Evolutionary conservation across 768 basidiomycete genomes (phyloP).

Genomic region (Gyrodon lividus): DNA sequence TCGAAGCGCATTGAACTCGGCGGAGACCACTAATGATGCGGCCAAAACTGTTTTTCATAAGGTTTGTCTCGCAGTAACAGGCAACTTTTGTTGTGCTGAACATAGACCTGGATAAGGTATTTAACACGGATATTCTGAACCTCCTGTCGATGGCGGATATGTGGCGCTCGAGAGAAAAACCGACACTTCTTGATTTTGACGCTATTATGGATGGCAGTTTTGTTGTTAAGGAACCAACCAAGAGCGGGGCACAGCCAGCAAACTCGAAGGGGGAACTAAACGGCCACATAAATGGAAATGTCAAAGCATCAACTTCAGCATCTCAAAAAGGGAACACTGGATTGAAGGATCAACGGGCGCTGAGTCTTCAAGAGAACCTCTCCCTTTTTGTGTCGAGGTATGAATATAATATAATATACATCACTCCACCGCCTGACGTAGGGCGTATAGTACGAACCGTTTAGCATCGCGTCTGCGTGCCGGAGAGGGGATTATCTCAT

Average conservation of each 20-base stretch:
- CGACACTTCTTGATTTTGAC: conserved; percentile 82
- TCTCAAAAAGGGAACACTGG: conserved; percentile 25
- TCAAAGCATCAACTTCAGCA: conserved; percentile 2
- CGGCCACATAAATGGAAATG: conserved; percentile 21
- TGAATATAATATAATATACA: conserved; percentile 1
- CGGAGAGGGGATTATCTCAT: conserved; percentile 73
- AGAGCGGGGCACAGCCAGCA: conserved; percentile 9
- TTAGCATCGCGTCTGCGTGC: conserved; percentile 65
- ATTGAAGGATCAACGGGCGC: conserved; percentile 79
- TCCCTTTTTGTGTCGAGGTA: conserved; percentile 85
- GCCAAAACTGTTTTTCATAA: conserved; percentile 82
- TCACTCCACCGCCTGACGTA: conserved; percentile 7
- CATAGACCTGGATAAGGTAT: conserved; percentile 56
- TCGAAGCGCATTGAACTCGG: conserved; percentile 59
- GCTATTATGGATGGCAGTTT: conserved; percentile 67
- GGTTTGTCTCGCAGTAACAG: conserved; percentile 40
- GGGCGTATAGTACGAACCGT: conserved; percentile 63
- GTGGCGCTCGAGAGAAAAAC: conserved; percentile 91
- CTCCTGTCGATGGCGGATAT: conserved; percentile 93
- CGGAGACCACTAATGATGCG: conserved; percentile 42
- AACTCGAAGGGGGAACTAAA: conserved; percentile 25
- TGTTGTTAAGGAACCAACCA: conserved; percentile 35
- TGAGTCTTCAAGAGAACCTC: conserved; percentile 80
- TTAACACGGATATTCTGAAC: conserved; percentile 82
- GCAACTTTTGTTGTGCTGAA: conserved; percentile 1